These are phyloP conservation scores for Neurospora sp. DNA, from an alignment of 495 filamentous ascomycete species.

Conservation along the genomic window DNA sequence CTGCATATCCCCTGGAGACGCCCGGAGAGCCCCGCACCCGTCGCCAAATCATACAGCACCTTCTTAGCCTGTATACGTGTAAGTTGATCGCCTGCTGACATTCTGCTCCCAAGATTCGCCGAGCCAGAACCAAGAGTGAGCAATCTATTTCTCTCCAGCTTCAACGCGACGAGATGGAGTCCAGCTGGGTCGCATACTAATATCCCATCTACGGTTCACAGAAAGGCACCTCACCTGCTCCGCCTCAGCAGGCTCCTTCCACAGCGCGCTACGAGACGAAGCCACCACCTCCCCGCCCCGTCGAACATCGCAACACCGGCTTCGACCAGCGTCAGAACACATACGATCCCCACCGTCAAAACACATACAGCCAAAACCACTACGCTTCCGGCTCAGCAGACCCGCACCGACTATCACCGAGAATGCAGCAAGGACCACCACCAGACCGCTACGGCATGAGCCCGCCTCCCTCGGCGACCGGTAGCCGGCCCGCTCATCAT, in stretches of 20 bases:
- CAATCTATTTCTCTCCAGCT: not conserved
- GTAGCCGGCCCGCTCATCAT: constrained; percentile 36
- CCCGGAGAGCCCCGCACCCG: constrained; percentile 2
- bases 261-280: constrained; percentile 30
- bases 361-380: not conserved
- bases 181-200: constrained; percentile 5
- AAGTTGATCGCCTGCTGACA: constrained; percentile 12
- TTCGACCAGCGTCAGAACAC: constrained; percentile 5
- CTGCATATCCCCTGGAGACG: constrained; percentile 6
- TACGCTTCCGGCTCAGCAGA: not conserved
- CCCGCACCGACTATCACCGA: constrained; percentile 13
- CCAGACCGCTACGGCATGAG: constrained; percentile 19
- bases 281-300: constrained; percentile 24
- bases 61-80: not conserved
- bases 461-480: constrained; percentile 21
- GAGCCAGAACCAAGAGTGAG: constrained; percentile 79
- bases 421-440: constrained; percentile 5
- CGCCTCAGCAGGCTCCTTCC: constrained; percentile 8
- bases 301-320: constrained; percentile 14
- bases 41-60: not conserved
- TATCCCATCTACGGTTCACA: constrained; percentile 3
- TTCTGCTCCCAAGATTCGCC: constrained; percentile 55
- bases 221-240: constrained; percentile 20
- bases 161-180: constrained; percentile 1
- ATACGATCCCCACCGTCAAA: not conserved